phyloP scores from a whole-genome alignment of 768 basidiomycete species.

The Naematelia aurantialba region DNA sequence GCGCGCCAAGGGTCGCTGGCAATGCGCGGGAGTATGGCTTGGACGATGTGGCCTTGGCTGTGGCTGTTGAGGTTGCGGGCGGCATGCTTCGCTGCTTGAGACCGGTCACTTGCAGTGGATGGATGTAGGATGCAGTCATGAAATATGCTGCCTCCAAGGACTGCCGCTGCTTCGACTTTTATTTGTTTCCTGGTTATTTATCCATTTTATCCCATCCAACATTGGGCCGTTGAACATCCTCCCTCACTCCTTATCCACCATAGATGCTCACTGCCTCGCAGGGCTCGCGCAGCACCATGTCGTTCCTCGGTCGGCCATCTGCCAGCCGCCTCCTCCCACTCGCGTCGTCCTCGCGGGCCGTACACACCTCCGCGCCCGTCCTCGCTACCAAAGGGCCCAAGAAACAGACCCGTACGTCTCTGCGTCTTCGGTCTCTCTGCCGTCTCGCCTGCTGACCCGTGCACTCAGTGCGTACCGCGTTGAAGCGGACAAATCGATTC shows the following conservation, averaged over 20 bases:
- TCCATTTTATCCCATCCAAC: not conserved
- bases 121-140: too few species aligned
- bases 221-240: too few species aligned
- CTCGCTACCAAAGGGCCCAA: not conserved
- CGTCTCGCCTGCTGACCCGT: not conserved
- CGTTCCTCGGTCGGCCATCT: not conserved
- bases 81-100: not conserved
- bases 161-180: not conserved
- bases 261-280: too few species aligned
- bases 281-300: not conserved
- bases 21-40: constrained; percentile 9
- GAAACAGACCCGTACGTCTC: not conserved
- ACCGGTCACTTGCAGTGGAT: too few species aligned
- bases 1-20: constrained; percentile 42
- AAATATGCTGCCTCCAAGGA: not conserved
- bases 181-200: not conserved
- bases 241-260: too few species aligned
- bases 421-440: not conserved
- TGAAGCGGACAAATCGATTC: not conserved
- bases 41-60: constrained; percentile 12
- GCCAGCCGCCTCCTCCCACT: not conserved
- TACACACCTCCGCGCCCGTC: not conserved
- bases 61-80: not conserved
- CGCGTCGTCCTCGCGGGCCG: not conserved
- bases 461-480: not conserved